Percentiles rank a stretch among this genome's conserved stretches.
These are phyloP conservation scores for Didymella lethalis DNA, from an alignment of 2,329 filamentous ascomycete genomes.

Conservation along the genomic window DNA sequence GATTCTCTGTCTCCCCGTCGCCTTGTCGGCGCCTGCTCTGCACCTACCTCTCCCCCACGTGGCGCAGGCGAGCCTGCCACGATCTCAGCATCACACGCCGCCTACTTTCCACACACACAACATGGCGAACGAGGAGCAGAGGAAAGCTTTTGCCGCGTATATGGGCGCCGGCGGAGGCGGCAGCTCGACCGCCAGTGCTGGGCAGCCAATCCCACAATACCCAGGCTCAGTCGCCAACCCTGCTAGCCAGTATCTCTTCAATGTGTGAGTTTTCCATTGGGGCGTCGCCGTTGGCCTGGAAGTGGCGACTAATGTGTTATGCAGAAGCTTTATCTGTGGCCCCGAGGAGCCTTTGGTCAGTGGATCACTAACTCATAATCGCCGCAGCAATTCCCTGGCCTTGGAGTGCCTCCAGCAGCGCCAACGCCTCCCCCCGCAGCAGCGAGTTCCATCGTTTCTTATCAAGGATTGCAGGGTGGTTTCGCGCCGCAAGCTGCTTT, in stretches of 20 bases:
- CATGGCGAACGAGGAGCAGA: conserved; percentile 44
- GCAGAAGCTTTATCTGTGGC: conserved; percentile 18
- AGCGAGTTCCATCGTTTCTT: conserved; percentile 31
- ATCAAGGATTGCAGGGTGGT: conserved; percentile 24
- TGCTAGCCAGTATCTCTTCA: conserved; percentile 35
- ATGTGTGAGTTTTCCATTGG: conserved; percentile 34
- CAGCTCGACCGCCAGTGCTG: conserved; percentile 17
- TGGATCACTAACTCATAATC: conserved; percentile 19
- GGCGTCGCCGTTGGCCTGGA: neutral
- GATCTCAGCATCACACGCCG: conserved; percentile 9
- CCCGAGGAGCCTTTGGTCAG: neutral
- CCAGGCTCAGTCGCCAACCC: conserved; percentile 28
- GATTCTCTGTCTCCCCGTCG: neutral
- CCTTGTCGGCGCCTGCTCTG: neutral
- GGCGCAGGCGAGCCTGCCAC: conserved; percentile 23
- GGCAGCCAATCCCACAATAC: conserved; percentile 31
- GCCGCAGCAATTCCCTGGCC: conserved; percentile 32
- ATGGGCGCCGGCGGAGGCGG: conserved; percentile 35
- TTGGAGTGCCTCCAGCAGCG: conserved; percentile 35
- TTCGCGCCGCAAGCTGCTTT: conserved; percentile 23
- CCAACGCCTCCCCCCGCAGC: conserved; percentile 40
- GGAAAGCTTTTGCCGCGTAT: conserved; percentile 41
- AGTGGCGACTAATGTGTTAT: conserved; percentile 17
- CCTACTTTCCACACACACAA: conserved; percentile 28
- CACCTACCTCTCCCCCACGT: conserved; percentile 14